These are phyloP conservation scores for Stephania cephalantha DNA, from an alignment of 164 flowering plant genomes.

Conservation along the genomic window DNA sequence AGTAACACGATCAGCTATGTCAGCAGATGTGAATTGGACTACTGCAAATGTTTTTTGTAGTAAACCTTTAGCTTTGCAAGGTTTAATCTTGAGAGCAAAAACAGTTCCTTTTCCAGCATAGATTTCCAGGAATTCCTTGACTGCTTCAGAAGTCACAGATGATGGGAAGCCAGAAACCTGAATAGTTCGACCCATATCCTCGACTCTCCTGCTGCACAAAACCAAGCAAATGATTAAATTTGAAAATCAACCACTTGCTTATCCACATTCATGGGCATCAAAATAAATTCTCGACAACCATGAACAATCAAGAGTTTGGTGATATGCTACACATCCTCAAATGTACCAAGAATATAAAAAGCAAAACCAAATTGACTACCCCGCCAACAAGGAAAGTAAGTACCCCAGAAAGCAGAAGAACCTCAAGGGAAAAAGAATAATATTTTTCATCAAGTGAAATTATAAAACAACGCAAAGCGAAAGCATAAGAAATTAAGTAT, in stretches of 20 bases:
- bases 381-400: background rate
- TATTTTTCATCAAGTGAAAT: background rate
- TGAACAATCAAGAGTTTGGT: background rate
- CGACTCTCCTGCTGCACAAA: slow-evolving; percentile 3
- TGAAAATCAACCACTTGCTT: background rate
- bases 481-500: background rate
- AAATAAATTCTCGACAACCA: background rate
- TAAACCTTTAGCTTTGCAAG: slow-evolving; percentile 16
- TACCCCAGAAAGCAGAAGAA: background rate
- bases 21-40: slow-evolving; percentile 44
- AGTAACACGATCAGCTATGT: slow-evolving; percentile 32
- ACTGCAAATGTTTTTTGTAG: slow-evolving; percentile 35
- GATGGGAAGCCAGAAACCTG: slow-evolving; percentile 51
- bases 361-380: background rate
- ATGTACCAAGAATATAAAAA: background rate
- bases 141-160: slow-evolving; percentile 27
- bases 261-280: background rate
- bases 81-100: slow-evolving; percentile 41
- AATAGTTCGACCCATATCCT: slow-evolving; percentile 48
- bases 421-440: background rate
- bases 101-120: slow-evolving; percentile 49
- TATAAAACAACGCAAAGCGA: background rate
- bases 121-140: slow-evolving; percentile 41
- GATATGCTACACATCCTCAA: background rate
- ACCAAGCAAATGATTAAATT: slow-evolving; percentile 4